Conservation (phyloP, 1,284 basidiomycete species). For the Xerocomus minutiporus region DNA sequence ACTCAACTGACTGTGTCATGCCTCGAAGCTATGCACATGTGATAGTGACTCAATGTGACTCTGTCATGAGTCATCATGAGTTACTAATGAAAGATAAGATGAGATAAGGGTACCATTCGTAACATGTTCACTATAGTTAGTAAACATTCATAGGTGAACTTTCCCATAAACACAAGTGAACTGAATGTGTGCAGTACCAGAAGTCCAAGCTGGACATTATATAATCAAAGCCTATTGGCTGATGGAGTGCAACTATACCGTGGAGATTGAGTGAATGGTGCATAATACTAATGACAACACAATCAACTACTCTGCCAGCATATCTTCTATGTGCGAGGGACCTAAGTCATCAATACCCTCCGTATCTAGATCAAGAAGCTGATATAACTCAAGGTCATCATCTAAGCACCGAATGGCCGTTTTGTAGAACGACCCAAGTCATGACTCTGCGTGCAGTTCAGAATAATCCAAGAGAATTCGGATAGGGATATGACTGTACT, state of each 20-base stretch:
- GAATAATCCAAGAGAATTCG: neutral
- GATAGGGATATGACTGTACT: neutral
- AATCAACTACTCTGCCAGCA: neutral
- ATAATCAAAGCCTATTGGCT: neutral
- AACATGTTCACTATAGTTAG: no score
- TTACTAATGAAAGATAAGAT: no score
- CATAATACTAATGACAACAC: no score
- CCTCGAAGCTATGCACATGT: no score
- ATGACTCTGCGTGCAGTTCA: neutral
- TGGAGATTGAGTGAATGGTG: no score
- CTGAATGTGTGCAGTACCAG: neutral
- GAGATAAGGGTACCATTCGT: no score
- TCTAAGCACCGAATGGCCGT: neutral
- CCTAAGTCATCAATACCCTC: neutral
- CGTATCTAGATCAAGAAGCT: neutral
- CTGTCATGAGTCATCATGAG: no score
- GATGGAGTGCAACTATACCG: neutral
- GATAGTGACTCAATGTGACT: no score
- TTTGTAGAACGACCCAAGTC: neutral
- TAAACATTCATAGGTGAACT: neutral
- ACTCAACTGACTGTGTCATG: no score
- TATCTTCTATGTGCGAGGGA: neutral
- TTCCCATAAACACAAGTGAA: neutral
- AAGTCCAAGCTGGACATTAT: neutral
- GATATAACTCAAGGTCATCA: constrained; percentile 1